Evolutionary conservation across 371 early-diverging fungal genomes (phyloP), one percentile per base, ranked within the genome.

Genomic region (Apophysomyces trapeziformis): DNA sequence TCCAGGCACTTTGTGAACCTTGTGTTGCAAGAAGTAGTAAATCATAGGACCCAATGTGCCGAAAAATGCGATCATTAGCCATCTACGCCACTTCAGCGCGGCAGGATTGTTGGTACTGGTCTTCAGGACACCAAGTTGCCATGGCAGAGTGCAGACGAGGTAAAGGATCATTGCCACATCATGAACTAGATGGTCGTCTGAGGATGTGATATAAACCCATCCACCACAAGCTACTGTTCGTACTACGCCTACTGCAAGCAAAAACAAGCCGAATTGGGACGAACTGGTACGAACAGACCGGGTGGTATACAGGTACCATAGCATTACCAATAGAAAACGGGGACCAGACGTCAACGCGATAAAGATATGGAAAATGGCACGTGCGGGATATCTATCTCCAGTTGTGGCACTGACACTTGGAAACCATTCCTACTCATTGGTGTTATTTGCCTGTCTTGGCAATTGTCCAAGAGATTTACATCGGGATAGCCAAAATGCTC

Each of bases 351-450:
- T 85, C 66, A 92, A 70, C 5, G 93, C 94, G 70, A 92, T 92
- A 38, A 92, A 76, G 45, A 92, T 82, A 79, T 93, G 93, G 64
- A 92, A 93, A 36, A 92, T 78, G 63, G 85, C 87, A 39, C 92
- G 81, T 5, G 89, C 93, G 11, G 92, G 94, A 71, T 91, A 93
- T 67, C 91, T 73, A 73, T 93, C 94, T 59, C 94, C 94, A 26
- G 91, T 92, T 0, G 91, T 86, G 0, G 93, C 92, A 66, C 90
- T 90, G 3, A 93, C 92, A 67, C 92, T 92, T 45, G 94, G 94
- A 57, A 92, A 91, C 93, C 92, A 91, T 83, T 93, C 92, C 84
- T 92, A 73, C n/a, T 60, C 12, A 44, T 21, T 43, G 32, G 14
- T 12, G 47, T 36, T 12, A 57, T 5, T 9, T 26, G 4, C n/a